Evolutionary conservation across 495 filamentous ascomycete species (phyloP).

Genomic region (Chlorociboria aeruginascens): DNA sequence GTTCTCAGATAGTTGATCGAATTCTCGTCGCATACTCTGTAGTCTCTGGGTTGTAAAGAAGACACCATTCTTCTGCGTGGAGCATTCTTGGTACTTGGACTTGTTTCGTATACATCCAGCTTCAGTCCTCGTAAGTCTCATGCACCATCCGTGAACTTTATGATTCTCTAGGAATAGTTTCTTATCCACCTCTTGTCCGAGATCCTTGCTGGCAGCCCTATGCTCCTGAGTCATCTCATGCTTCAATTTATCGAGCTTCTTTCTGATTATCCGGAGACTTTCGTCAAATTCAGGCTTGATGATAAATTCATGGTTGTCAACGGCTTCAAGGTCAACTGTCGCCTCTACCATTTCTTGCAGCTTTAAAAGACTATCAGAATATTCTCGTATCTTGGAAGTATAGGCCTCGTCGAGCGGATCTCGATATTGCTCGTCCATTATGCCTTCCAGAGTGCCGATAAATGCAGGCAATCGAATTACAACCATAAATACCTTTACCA

Average conservation of each 20-base stretch:
- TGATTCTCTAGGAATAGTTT: constrained; percentile 98
- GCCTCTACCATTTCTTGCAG: constrained; percentile 98
- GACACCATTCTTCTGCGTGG: constrained; percentile 97
- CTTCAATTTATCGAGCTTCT: constrained; percentile 75
- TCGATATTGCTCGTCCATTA: constrained; percentile 92
- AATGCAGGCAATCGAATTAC: constrained; percentile 85
- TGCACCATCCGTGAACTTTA: constrained; percentile 91
- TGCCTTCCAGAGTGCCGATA: constrained; percentile 73
- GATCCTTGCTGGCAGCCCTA: constrained; percentile 58
- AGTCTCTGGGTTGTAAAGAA: constrained; percentile 91
- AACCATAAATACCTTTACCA: constrained; percentile 90
- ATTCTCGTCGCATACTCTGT: constrained; percentile 73
- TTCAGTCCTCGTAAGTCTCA: constrained; percentile 85
- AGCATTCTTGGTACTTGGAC: constrained; percentile 82
- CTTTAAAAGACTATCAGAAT: constrained; percentile 69
- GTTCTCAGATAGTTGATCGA: constrained; percentile 86
- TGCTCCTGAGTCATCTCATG: constrained; percentile 81
- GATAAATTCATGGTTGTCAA: constrained; percentile 95
- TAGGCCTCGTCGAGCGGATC: constrained; percentile 82
- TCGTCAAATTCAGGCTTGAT: constrained; percentile 99
- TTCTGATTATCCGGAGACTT: constrained; percentile 71
- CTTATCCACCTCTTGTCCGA: constrained; percentile 92
- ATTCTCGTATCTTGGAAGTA: constrained; percentile 63
- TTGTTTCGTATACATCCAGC: constrained; percentile 89
- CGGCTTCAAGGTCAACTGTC: constrained; percentile 88